Conservation (phyloP, 2,329 filamentous ascomycete genomes). For the Microsporum canis region DNA sequence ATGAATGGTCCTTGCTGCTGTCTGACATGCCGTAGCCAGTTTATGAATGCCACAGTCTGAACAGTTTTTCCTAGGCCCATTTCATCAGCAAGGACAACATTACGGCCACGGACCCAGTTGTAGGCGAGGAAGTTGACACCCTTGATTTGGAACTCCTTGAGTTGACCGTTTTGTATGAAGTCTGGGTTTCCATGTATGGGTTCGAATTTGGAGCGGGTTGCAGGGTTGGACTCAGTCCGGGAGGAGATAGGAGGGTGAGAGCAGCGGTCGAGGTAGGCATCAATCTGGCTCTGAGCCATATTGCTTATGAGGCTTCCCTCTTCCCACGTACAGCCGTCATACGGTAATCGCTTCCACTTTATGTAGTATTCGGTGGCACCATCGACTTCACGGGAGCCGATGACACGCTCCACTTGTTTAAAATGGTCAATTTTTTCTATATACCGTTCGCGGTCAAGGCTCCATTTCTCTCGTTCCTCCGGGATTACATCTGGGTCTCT, state of each 20-base stretch:
- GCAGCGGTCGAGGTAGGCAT: slow-evolving; percentile 76
- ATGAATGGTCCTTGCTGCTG: slow-evolving; percentile 89
- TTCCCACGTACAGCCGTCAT: slow-evolving; percentile 95
- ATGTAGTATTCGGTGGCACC: slow-evolving; percentile 79
- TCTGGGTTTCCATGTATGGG: slow-evolving; percentile 68
- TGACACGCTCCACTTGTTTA: slow-evolving; percentile 85
- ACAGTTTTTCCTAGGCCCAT: slow-evolving; percentile 99
- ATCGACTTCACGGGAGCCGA: slow-evolving; percentile 68
- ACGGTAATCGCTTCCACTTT: slow-evolving; percentile 92
- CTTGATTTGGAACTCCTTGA: slow-evolving; percentile 86
- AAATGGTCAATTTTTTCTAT: slow-evolving; percentile 81
- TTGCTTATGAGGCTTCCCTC: slow-evolving; percentile 59
- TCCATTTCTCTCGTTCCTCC: slow-evolving; percentile 86
- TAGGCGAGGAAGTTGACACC: slow-evolving; percentile 91
- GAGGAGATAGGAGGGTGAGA: slow-evolving; percentile 73
- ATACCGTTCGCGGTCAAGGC: slow-evolving; percentile 85
- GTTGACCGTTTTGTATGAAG: slow-evolving; percentile 72
- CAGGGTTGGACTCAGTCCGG: slow-evolving; percentile 59
- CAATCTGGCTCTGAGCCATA: slow-evolving; percentile 78
- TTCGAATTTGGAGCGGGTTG: slow-evolving; percentile 61
- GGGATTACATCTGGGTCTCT: slow-evolving; percentile 63
- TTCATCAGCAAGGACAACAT: slow-evolving; percentile 94
- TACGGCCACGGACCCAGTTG: slow-evolving; percentile 89
- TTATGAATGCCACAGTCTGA: slow-evolving; percentile 92
- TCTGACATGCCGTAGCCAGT: slow-evolving; percentile 86